phyloP scores from a whole-genome alignment of 2,329 filamentous ascomycete genomes.

The Dryadomyces sulphureus region DNA sequence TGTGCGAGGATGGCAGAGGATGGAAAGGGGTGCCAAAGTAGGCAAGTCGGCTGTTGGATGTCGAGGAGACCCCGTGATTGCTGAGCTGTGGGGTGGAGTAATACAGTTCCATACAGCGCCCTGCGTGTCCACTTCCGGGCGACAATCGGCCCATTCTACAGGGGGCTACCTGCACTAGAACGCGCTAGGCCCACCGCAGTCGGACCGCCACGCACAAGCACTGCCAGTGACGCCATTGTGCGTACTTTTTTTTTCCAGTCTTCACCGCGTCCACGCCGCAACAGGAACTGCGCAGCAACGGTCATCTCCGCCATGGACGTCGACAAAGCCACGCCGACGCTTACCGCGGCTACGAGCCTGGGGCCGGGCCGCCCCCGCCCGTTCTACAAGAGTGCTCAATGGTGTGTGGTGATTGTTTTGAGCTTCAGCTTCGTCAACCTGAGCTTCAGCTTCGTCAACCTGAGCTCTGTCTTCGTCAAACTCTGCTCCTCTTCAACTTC shows the following conservation, averaged over 20 bases:
- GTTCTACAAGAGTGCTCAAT: slow-evolving; percentile 27
- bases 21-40: too few species aligned
- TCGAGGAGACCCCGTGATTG: too few species aligned
- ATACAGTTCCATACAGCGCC: too few species aligned
- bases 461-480: not conserved
- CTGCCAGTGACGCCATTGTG: slow-evolving; percentile 8
- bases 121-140: too few species aligned
- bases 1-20: too few species aligned
- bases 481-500: not conserved
- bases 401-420: slow-evolving; percentile 15
- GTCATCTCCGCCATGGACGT: not conserved
- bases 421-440: not conserved
- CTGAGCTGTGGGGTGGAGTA: not conserved
- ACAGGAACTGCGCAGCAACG: not conserved
- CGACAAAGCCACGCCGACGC: not conserved
- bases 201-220: not conserved
- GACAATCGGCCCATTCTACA: not conserved
- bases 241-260: not conserved
- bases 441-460: not conserved
- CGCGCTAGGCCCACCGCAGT: not conserved
- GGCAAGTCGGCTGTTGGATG: too few species aligned
- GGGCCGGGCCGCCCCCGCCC: slow-evolving; percentile 3
- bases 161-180: not conserved
- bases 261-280: not conserved
- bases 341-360: slow-evolving; percentile 6